Base-by-base conservation (phyloP, 176 grass and related monocot genomes). In the Chloris gayana region DNA sequence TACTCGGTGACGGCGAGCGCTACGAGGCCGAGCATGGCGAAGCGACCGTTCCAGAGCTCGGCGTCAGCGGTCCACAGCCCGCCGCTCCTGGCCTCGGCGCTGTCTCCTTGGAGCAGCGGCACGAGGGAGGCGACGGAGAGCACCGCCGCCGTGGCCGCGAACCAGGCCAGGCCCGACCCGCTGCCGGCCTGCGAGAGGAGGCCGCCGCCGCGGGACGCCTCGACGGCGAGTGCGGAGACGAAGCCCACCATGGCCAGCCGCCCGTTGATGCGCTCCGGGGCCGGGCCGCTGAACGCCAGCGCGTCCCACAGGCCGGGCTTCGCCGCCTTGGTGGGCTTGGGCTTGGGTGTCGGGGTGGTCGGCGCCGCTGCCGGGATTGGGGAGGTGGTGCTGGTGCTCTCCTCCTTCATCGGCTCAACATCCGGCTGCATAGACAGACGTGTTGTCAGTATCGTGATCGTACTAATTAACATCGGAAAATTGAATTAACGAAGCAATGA, bases 1-100 rank as follows among this genome's bases (percentile, higher is more conserved):
- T 74, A 95, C 87, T 95, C 93, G 7, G 93, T 95, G 65, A 88
- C 85, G 72, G 87, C 89, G 69, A 95, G 88, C 1, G 89, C 89
- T 45, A 92, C 93, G 63, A 65, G 63, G 0, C 89, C 93, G 51
- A 95, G 41, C 41, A 44, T 44, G 41, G 41, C 41, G 41, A 44
- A 44, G 9, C 41, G 41, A 2, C 41, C 41, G 41, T 44, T 44
- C 41, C 41, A 44, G 9, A 44, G 41, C 41, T 44, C 41, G 9
- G 41, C 41, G 41, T 88, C 60, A 7, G 85, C 87, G 54, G n/a
- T 88, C 87, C 87, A 86, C 0, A 92, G 9, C 0, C 41, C 82
- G 2, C 41, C 25, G 4, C 62, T 41, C 64, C 75, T 85, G 4
- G 50, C 70, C 81, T 89, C 72, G 0, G 74, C 84, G 44, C 14